Conservation (phyloP, 1,284 basidiomycete genomes). For the Malassezia globosa region DNA sequence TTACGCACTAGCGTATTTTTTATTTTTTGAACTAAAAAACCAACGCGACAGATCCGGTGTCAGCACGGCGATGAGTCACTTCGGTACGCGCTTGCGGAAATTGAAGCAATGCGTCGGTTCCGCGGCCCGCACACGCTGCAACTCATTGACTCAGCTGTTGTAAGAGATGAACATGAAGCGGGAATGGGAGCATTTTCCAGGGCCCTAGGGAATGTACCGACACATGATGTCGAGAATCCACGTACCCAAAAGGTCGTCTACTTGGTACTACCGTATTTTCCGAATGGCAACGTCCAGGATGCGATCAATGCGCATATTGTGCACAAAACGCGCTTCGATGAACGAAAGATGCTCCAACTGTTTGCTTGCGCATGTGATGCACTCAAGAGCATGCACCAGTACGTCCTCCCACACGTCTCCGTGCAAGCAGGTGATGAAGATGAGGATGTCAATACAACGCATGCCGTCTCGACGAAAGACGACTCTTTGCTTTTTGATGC, state of each 20-base stretch:
- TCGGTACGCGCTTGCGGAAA: conserved; percentile 43
- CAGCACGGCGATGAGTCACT: conserved; percentile 39
- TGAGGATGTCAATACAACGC: too few relatives aligned
- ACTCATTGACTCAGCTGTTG: conserved; percentile 40
- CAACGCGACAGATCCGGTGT: conserved; percentile 47
- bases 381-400: conserved; percentile 77
- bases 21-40: too few relatives aligned
- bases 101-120: conserved; percentile 46
- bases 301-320: conserved; percentile 77
- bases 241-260: conserved; percentile 37
- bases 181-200: conserved; percentile 6
- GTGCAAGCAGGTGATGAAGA: conserved; percentile 15
- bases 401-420: conserved; percentile 28
- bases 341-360: conserved; percentile 71
- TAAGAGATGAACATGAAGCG: conserved; percentile 32
- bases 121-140: conserved; percentile 42
- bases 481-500: conserved; percentile 25
- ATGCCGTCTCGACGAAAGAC: neutral
- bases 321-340: conserved; percentile 70
- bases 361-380: conserved; percentile 91
- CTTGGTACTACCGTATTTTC: conserved; percentile 71
- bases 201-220: conserved; percentile 29
- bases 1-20: too few relatives aligned
- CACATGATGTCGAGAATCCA: conserved; percentile 23
- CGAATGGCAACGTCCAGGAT: conserved; percentile 77